phyloP scores from a whole-genome alignment of 163 green algal genomes.

The Scenedesmus sp. region DNA sequence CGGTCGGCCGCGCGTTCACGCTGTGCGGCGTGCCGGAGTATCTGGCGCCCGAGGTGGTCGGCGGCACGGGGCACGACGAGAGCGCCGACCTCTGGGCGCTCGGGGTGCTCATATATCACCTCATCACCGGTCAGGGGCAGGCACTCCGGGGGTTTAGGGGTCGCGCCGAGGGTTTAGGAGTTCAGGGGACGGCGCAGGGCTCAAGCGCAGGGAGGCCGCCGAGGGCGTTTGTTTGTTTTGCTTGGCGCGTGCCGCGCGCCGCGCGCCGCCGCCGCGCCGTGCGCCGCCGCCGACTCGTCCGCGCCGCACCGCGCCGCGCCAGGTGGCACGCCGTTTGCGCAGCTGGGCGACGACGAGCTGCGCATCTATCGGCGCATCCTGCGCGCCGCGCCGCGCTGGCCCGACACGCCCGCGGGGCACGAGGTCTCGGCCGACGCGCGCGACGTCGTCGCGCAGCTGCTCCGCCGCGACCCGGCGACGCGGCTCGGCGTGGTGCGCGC shows the following conservation, averaged over 20 bases:
- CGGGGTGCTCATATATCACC: slow-evolving; percentile 74
- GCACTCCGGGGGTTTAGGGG: no score
- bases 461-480: slow-evolving; percentile 52
- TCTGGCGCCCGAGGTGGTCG: slow-evolving; percentile 77
- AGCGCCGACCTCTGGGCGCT: slow-evolving; percentile 74
- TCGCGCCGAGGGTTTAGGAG: no score
- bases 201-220: no score
- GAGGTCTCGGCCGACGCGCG: slow-evolving; percentile 55
- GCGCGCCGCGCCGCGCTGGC: slow-evolving; percentile 12
- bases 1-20: slow-evolving; percentile 73
- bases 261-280: no score
- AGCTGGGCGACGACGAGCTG: slow-evolving; percentile 66
- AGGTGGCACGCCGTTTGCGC: slow-evolving; percentile 44
- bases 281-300: no score
- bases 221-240: no score
- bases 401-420: slow-evolving; percentile 44
- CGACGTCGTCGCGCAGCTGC: slow-evolving; percentile 59
- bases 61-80: slow-evolving; percentile 53
- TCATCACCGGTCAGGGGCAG: slow-evolving; percentile 65
- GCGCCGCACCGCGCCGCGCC: not conserved
- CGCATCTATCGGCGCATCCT: slow-evolving; percentile 62
- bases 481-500: slow-evolving; percentile 42
- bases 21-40: slow-evolving; percentile 80
- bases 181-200: no score
- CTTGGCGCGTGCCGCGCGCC: no score